phyloP scores from a whole-genome alignment of 306 rosid genomes.

The barrel medic (Medicago truncatula) region MtrunA17r5.0-ANR NC_053045.1:8553001-8553500 shows the following conservation, averaged over 20 bases:
- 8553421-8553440: too few species aligned
- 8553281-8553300: background rate
- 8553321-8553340: too few species aligned
- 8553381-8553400: too few species aligned
- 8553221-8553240: conserved; percentile 52
- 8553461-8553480: too few species aligned
- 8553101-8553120: background rate
- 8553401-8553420: too few species aligned
- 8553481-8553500: background rate
- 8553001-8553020: conserved; percentile 64
- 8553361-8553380: too few species aligned
- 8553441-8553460: too few species aligned
- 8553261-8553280: conserved; percentile 41
- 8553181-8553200: conserved; percentile 62
- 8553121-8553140: background rate
- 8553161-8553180: conserved; percentile 14
- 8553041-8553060: conserved; percentile 56
- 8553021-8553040: conserved; percentile 55
- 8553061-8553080: conserved; percentile 68
- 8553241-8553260: conserved; percentile 64
- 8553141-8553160: background rate
- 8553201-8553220: conserved; percentile 79
- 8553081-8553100: conserved; percentile 51
- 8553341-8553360: too few species aligned
- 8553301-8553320: too few species aligned